Evolutionary conservation across 192 early-diverging fungal species (phyloP).

Genomic region (Helicostylum pulchrum): DNA sequence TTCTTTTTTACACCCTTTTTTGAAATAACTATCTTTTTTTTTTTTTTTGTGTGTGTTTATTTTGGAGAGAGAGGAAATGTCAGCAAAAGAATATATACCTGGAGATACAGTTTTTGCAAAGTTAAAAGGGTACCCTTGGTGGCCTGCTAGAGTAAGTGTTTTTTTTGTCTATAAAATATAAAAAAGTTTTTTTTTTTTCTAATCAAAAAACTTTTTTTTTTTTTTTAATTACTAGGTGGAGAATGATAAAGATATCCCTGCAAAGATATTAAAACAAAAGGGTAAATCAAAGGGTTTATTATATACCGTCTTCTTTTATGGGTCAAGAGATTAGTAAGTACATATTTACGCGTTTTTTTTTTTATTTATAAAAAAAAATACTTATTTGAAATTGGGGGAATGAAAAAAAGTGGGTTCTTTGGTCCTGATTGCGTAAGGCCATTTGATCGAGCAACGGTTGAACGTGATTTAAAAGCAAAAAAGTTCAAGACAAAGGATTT

Average conservation of each 20-base stretch:
- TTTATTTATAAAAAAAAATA: background rate
- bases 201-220: background rate
- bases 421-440: slow-evolving; percentile 38
- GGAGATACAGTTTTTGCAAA: slow-evolving; percentile 58
- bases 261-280: slow-evolving; percentile 36
- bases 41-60: background rate
- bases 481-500: slow-evolving; percentile 41
- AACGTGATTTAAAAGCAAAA: slow-evolving; percentile 38
- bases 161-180: background rate
- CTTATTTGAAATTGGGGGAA: background rate
- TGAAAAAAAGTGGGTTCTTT: slow-evolving; percentile 34
- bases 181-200: slow-evolving; percentile 2
- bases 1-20: slow-evolving; percentile 3
- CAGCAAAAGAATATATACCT: slow-evolving; percentile 36
- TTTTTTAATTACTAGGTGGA: slow-evolving; percentile 32
- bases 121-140: slow-evolving; percentile 59
- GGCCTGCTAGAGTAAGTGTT: slow-evolving; percentile 56
- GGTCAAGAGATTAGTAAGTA: slow-evolving; percentile 46
- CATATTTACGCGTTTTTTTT: background rate
- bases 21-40: slow-evolving; percentile 7
- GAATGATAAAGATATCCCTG: slow-evolving; percentile 35
- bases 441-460: slow-evolving; percentile 28
- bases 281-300: slow-evolving; percentile 35
- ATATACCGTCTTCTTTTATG: slow-evolving; percentile 44
- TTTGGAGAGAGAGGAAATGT: background rate